phyloP scores from a whole-genome alignment of 2,329 filamentous ascomycete genomes.

The Pestalotiopsis sp. region DNA sequence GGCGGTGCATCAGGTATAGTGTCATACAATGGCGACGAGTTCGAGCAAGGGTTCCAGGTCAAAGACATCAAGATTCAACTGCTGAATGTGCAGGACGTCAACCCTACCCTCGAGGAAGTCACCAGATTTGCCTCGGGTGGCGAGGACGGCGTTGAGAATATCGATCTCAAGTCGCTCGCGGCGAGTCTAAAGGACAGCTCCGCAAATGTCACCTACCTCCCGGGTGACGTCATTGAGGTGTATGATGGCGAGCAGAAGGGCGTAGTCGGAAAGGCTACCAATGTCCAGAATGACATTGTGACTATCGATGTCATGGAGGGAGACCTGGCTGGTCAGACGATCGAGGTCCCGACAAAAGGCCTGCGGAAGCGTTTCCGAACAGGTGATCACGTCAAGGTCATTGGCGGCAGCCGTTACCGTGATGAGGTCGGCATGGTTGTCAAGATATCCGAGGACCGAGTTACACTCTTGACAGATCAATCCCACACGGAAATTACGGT shows the following conservation, averaged over 20 bases:
- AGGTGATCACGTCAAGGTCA: conserved; percentile 98
- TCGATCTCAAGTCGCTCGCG: conserved; percentile 89
- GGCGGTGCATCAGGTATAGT: conserved; percentile 81
- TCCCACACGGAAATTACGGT: conserved; percentile 93
- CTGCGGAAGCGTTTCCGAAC: conserved; percentile 90
- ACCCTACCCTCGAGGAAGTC: conserved; percentile 91
- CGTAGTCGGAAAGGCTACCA: conserved; percentile 81
- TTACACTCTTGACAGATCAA: conserved; percentile 91
- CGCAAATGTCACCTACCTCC: conserved; percentile 80
- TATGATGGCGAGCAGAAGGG: conserved; percentile 95
- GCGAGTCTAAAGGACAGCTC: conserved; percentile 86
- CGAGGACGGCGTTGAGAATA: conserved; percentile 90
- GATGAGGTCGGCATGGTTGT: conserved; percentile 98
- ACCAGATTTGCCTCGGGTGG: conserved; percentile 88
- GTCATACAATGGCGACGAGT: conserved; percentile 86
- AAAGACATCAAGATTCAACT: conserved; percentile 92
- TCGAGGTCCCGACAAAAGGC: conserved; percentile 91
- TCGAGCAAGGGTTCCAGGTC: conserved; percentile 89
- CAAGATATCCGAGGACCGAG: conserved; percentile 86
- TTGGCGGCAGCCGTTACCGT: conserved; percentile 89
- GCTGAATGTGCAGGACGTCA: conserved; percentile 85
- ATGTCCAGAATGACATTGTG: conserved; percentile 90
- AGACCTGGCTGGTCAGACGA: conserved; percentile 77
- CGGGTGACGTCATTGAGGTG: conserved; percentile 95
- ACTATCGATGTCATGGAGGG: conserved; percentile 85